phyloP scores from a whole-genome alignment of 108 stramenopile genomes.

The Skeletonema tropicum region DNA sequence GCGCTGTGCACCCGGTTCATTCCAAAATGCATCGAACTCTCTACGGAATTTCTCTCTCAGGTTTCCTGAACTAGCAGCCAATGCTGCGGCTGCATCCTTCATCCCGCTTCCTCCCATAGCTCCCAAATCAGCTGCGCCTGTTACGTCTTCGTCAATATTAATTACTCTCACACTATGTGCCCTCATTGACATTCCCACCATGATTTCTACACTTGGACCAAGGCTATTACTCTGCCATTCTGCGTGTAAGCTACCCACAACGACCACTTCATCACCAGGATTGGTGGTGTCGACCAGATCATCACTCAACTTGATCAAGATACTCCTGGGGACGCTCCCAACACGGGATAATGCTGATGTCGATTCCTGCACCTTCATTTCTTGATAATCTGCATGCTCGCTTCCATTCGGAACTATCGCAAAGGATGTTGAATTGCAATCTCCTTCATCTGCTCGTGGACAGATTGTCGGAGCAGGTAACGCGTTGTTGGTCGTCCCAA shows the following conservation, averaged over 20 bases:
- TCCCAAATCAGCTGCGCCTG: constrained; percentile 12
- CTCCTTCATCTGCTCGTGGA: constrained; percentile 49
- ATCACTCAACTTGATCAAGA: constrained; percentile 89
- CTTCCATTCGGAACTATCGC: constrained; percentile 53
- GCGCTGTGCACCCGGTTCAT: constrained; percentile 30
- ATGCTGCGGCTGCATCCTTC: constrained; percentile 3
- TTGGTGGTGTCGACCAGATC: constrained; percentile 94
- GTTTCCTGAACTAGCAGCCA: constrained; percentile 30
- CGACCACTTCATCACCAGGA: constrained; percentile 97
- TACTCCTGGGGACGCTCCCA: constrained; percentile 91
- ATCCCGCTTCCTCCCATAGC: constrained; percentile 13
- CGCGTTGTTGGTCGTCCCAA: constrained; percentile 88
- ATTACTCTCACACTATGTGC: constrained; percentile 89
- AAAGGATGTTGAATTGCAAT: constrained; percentile 72
- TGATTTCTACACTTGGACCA: constrained; percentile 64
- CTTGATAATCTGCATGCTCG: constrained; percentile 94
- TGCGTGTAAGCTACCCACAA: constrained; percentile 89
- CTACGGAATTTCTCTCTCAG: constrained; percentile 70
- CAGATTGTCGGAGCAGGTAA: constrained; percentile 76
- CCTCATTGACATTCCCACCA: constrained; percentile 86
- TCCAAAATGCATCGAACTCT: constrained; percentile 91
- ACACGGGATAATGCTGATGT: constrained; percentile 63
- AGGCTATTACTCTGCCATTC: constrained; percentile 80
- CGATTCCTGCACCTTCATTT: constrained; percentile 96
- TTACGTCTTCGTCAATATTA: constrained; percentile 49